Conservation (phyloP, 306 rosid species). For the Pyrus communis region DNA sequence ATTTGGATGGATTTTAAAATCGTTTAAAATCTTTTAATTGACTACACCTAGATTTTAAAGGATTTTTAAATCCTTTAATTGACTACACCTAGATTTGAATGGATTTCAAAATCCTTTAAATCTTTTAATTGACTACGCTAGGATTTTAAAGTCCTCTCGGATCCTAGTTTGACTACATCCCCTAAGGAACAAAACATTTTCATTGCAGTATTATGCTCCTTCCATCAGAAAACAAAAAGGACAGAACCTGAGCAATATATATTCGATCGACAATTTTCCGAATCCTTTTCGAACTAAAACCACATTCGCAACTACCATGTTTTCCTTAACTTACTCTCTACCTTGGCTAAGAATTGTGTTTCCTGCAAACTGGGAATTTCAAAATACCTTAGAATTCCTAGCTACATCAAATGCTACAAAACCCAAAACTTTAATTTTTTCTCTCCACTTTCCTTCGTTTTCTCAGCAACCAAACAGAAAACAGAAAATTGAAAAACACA, state of each 20-base stretch:
- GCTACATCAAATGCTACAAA: background rate
- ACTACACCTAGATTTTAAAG: no score
- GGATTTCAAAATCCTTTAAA: no score
- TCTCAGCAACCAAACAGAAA: constrained; percentile 1
- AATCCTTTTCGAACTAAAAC: background rate
- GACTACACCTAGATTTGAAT: no score
- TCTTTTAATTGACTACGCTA: no score
- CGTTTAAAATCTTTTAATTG: no score
- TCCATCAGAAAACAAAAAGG: background rate
- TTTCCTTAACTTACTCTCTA: no score
- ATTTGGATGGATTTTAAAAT: no score
- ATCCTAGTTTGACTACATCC: no score
- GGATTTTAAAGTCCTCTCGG: no score
- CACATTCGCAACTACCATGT: no score
- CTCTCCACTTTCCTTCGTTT: background rate
- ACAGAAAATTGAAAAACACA: background rate
- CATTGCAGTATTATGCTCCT: background rate
- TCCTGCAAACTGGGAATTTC: background rate
- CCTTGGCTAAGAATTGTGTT: background rate
- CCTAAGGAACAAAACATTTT: background rate
- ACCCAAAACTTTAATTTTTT: background rate
- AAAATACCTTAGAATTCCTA: background rate
- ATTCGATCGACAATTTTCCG: background rate
- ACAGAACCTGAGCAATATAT: background rate
- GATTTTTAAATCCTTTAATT: no score